Evolutionary conservation across 2,329 filamentous ascomycete species (phyloP), one percentile per base, ranked within the genome.

Genomic region (Colletotrichum viniferum): DNA sequence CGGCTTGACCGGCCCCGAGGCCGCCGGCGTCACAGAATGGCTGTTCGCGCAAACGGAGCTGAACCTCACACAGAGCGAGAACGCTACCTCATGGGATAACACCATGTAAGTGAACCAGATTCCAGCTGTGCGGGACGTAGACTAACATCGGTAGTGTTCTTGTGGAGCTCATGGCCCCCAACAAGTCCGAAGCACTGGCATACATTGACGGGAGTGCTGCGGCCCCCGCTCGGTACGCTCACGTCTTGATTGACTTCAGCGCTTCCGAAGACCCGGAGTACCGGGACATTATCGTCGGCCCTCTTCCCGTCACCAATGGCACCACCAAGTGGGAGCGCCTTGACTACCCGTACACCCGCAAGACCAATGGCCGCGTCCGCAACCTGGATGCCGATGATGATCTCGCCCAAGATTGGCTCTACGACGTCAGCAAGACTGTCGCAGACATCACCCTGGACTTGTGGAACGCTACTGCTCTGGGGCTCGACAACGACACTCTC

Each of bases 241-340:
- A 86, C 65, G 86, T 86, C 2, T 78, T 85, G 4, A 78, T 89
- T n/a, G 81, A 85, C 71, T 81, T 85, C 78, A 81, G 84, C 9
- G 81, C 86, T 4, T 82, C 84, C 9, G 82, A 83, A 34, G 77
- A 84, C 10, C 81, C 87, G 0, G 81, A 83, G 48, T 85, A 84
- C 24, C 81, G 84, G 30, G 85, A 90, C 71, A 86, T 89, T 76
- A 79, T 87, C 61, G 85, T 90, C 18, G 88, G 89, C 0, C 89
- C 89, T 18, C 78, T 90, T 28, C 88, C 88, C 5, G 80, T 88
- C 55, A 80, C 82, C 28, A 82, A 86, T 52, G 80, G 81, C 2
- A 86, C 85, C 0, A 84, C 83, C 0, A 78, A 78, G 2, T 84
- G 84, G 69, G 73, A 83, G 64, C 86, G 85, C 7, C 81, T 88